These are phyloP conservation scores for Paxillus rubicundulus DNA, from an alignment of 768 basidiomycete species.

Conservation along the genomic window DNA sequence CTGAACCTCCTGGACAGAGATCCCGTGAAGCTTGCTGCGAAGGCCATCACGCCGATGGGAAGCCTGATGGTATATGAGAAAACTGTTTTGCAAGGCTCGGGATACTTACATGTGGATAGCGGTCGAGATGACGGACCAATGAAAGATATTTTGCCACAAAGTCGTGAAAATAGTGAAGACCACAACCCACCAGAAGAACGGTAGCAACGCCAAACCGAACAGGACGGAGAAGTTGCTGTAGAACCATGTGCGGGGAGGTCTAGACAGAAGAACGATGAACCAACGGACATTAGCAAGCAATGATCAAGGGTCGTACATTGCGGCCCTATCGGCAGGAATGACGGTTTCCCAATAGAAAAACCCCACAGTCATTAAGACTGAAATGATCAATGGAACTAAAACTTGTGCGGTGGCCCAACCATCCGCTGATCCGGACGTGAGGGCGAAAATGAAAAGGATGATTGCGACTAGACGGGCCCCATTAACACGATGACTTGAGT, in stretches of 20 bases:
- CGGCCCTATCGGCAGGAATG: slow-evolving; percentile 40
- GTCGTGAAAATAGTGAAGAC: slow-evolving; percentile 35
- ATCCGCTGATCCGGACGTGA: slow-evolving; percentile 41
- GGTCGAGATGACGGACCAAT: slow-evolving; percentile 40
- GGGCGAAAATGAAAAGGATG: slow-evolving; percentile 36
- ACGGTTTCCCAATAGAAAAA: slow-evolving; percentile 54
- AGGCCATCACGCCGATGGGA: slow-evolving; percentile 40
- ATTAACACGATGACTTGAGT: neutral
- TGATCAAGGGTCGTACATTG: slow-evolving; percentile 33
- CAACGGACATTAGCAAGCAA: neutral
- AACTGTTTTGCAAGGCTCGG: neutral
- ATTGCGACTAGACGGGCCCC: slow-evolving; percentile 21
- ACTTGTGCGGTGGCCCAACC: slow-evolving; percentile 48
- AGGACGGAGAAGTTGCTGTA: slow-evolving; percentile 42
- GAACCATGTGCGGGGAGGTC: slow-evolving; percentile 44
- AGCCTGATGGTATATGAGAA: slow-evolving; percentile 27
- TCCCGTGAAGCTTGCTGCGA: slow-evolving; percentile 39
- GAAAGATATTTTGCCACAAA: slow-evolving; percentile 41
- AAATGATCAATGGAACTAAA: slow-evolving; percentile 45
- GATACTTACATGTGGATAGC: slow-evolving; percentile 38
- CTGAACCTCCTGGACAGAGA: slow-evolving; percentile 35
- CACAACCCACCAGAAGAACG: slow-evolving; percentile 43
- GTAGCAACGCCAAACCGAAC: slow-evolving; percentile 36
- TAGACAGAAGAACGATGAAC: slow-evolving; percentile 7
- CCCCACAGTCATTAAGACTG: slow-evolving; percentile 35